Conservation (phyloP, 2,329 filamentous ascomycete genomes). For the Bipolaris cookei region DNA sequence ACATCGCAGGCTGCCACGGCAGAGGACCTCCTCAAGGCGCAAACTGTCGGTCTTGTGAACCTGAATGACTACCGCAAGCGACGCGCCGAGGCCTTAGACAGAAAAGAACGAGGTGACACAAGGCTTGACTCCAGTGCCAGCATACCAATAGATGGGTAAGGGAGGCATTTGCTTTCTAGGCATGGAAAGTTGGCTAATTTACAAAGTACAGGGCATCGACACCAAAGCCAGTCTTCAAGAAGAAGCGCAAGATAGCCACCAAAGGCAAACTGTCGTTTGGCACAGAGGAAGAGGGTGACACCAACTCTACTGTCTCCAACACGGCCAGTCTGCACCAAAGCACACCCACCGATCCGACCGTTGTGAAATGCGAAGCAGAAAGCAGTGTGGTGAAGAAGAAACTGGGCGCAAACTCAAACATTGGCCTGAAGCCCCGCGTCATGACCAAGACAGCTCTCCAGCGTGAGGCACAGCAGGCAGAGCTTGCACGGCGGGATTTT, state of each 20-base stretch:
- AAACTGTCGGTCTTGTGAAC: slow-evolving; percentile 88
- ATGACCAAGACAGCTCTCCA: slow-evolving; percentile 78
- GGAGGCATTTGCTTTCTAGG: too few relatives aligned
- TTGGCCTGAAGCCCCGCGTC: slow-evolving; percentile 68
- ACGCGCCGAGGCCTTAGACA: slow-evolving; percentile 90
- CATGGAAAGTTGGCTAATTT: slow-evolving; percentile 54
- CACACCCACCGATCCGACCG: slow-evolving; percentile 48
- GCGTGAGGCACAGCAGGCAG: slow-evolving; percentile 78
- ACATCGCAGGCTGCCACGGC: slow-evolving; percentile 76
- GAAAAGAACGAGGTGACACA: slow-evolving; percentile 81
- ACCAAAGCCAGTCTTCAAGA: slow-evolving; percentile 60
- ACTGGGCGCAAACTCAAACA: slow-evolving; percentile 66
- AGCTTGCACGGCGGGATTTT: slow-evolving; percentile 79
- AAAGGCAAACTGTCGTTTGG: slow-evolving; percentile 73
- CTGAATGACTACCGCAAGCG: slow-evolving; percentile 96
- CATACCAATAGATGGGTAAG: slow-evolving; percentile 67
- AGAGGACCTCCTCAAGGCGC: slow-evolving; percentile 80
- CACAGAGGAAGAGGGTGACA: slow-evolving; percentile 70
- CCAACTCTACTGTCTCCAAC: slow-evolving; percentile 52
- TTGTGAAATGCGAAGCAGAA: slow-evolving; percentile 41
- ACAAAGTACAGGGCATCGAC: slow-evolving; percentile 63
- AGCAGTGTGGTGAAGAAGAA: slow-evolving; percentile 51
- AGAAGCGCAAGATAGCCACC: slow-evolving; percentile 60
- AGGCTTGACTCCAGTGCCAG: slow-evolving; percentile 63
- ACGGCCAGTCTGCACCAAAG: slow-evolving; percentile 50